Percentiles rank a stretch among this genome's conserved stretches.
These are phyloP conservation scores for Phialemonium atrogriseum DNA, from an alignment of 2,329 filamentous ascomycete species.

Conservation along the genomic window DNA sequence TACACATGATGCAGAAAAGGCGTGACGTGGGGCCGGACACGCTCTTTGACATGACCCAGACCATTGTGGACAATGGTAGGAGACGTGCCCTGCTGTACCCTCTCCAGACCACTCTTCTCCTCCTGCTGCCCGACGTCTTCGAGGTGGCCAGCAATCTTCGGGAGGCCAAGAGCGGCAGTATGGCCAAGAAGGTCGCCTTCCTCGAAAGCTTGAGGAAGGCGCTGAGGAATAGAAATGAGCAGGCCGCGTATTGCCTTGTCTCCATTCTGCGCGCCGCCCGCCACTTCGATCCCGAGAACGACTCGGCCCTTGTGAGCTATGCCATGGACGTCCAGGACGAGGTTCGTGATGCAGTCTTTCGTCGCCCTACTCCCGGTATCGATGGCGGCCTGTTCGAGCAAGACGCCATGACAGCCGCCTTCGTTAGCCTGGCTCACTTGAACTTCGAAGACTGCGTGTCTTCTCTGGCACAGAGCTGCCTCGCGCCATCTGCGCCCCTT, in stretches of 20 bases:
- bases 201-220: conserved; percentile 56
- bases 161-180: conserved; percentile 52
- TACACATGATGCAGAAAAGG: conserved; percentile 52
- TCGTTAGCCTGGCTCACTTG: conserved; percentile 56
- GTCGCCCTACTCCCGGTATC: conserved; percentile 35
- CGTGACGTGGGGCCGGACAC: conserved; percentile 60
- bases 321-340: conserved; percentile 64
- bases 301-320: conserved; percentile 57
- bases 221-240: conserved; percentile 55
- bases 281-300: conserved; percentile 55
- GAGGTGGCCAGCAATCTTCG: conserved; percentile 61
- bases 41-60: conserved; percentile 61
- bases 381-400: conserved; percentile 49
- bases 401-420: conserved; percentile 57
- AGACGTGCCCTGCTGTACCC: conserved; percentile 50
- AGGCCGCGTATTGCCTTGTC: conserved; percentile 58
- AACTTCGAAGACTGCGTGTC: conserved; percentile 52
- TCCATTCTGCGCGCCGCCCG: conserved; percentile 53
- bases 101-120: conserved; percentile 53
- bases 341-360: conserved; percentile 57
- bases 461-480: conserved; percentile 46
- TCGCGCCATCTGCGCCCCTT: conserved; percentile 46
- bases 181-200: conserved; percentile 59
- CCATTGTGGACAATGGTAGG: conserved; percentile 48
- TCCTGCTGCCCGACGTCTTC: conserved; percentile 61